A percentile compares a stretch with the other conserved stretches of the same genome.
Conservation (phyloP, 768 basidiomycete species). For the Lactarius hengduanensis region DNA sequence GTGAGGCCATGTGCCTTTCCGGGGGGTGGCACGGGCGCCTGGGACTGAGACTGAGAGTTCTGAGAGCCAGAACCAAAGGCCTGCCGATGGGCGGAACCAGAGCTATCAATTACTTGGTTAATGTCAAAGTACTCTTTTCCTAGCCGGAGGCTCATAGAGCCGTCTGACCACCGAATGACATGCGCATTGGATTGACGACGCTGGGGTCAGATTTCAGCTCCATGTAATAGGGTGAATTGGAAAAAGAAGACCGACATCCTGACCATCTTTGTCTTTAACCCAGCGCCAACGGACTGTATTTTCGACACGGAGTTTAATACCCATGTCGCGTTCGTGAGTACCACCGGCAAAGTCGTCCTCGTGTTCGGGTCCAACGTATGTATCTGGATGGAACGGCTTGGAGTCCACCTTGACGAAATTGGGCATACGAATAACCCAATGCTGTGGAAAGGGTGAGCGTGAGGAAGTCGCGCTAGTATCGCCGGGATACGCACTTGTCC, state of each 20-base stretch:
- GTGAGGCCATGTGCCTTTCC: slow-evolving; percentile 71
- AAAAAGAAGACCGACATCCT: slow-evolving; percentile 60
- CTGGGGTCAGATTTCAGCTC: slow-evolving; percentile 41
- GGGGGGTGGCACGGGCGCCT: slow-evolving; percentile 26
- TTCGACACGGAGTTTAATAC: slow-evolving; percentile 84
- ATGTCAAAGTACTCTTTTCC: slow-evolving; percentile 96
- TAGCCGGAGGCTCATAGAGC: slow-evolving; percentile 82
- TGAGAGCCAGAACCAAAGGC: slow-evolving; percentile 51
- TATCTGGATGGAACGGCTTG: slow-evolving; percentile 85
- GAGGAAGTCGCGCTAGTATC: slow-evolving; percentile 3
- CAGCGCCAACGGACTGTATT: slow-evolving; percentile 97
- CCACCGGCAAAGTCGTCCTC: slow-evolving; percentile 62
- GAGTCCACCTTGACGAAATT: slow-evolving; percentile 89
- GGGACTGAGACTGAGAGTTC: slow-evolving; percentile 41
- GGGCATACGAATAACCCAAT: slow-evolving; percentile 93
- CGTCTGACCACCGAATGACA: slow-evolving; percentile 94
- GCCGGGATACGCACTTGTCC: slow-evolving; percentile 58
- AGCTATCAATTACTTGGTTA: slow-evolving; percentile 72
- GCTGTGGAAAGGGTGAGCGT: slow-evolving; percentile 43
- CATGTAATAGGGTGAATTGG: slow-evolving; percentile 1
- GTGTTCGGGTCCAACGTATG: slow-evolving; percentile 80
- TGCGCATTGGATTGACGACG: slow-evolving; percentile 86
- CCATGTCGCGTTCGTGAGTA: slow-evolving; percentile 70
- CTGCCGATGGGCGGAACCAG: slow-evolving; percentile 62
- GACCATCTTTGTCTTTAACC: slow-evolving; percentile 70